Conservation (phyloP, 495 filamentous ascomycete species). For the Tuber indicum region DNA sequence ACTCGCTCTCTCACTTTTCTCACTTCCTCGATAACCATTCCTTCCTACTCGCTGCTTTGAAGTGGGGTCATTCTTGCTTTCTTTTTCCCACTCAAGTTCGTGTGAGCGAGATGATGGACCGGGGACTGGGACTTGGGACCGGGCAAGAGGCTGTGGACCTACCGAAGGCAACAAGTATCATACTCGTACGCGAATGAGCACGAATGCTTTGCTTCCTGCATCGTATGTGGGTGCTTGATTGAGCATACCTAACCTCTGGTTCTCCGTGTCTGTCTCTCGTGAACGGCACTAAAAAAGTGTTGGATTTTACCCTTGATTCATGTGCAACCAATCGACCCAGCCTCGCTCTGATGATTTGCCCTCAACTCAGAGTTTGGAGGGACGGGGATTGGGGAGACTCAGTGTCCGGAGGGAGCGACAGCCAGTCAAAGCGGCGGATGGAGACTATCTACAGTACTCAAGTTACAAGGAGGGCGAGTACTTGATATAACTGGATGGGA, state of each 20-base stretch:
- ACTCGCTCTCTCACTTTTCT: neutral
- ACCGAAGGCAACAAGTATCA: neutral
- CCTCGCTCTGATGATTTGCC: neutral
- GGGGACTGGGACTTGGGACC: neutral
- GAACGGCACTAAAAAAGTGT: neutral
- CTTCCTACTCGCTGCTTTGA: slow-evolving; percentile 1
- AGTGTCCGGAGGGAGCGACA: neutral
- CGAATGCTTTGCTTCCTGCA: neutral
- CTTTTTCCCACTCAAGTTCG: neutral
- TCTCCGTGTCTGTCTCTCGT: neutral
- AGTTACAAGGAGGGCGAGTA: neutral
- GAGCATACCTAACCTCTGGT: slow-evolving; percentile 1
- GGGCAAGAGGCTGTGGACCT: neutral
- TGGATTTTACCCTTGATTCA: neutral
- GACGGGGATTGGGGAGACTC: neutral
- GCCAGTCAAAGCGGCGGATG: neutral
- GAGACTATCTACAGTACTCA: neutral
- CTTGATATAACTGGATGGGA: neutral
- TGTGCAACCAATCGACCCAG: neutral
- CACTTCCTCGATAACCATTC: neutral
- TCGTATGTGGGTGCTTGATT: neutral
- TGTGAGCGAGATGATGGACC: neutral
- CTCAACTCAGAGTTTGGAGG: neutral
- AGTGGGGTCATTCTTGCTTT: slow-evolving; percentile 4
- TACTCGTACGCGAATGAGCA: neutral